Evolutionary conservation across 306 rosid species (phyloP), one percentile per base, ranked within the genome.

Genomic region (Nissolia schottii): DNA sequence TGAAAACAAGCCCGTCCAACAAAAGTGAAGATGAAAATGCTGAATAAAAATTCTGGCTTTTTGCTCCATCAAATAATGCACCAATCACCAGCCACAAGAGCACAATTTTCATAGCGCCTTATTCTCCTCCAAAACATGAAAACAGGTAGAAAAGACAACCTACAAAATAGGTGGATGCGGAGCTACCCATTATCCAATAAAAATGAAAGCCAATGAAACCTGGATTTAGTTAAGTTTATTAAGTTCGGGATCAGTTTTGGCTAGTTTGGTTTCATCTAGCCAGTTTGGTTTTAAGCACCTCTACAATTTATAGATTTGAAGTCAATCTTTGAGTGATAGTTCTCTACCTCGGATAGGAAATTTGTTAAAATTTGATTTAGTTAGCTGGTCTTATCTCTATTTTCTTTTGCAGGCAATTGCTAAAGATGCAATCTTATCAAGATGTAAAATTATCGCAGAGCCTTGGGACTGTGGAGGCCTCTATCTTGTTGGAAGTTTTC

Each of bases 401-500:
- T 25, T 69, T 38, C 28, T 71, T 80, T 67, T 71, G 24, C 86
- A 94, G 99, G 96, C 89, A 66, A 91, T 94, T 81, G 88, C 97
- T 31, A 94, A 89, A 86, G 99, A 94, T 85, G 75, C 73, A 58
- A 83, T 85, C 54, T 81, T 94, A 66, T 89, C 99, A 7, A 89
- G 95, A 78, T 94, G 97, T 81, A 94, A 94, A 80, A 77, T 94
- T 74, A 88, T 94, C 81, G 81, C 99, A n/a, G 99, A 94, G 85
- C 99, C 99, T 70, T 94, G 99, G 99, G 99, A 94, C 78, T 94
- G 99, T 73, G 96, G 93, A 67, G 96, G 93, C 77, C 99, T 91
- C 64, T 89, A 94, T 88, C 97, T 91, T 74, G 97, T 94, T 84
- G 97, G 97, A 77, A 73, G 85, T 40, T 94, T 91, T 81, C 97